Conservation (phyloP, 2,329 filamentous ascomycete species). For the Ophiocordyceps camponoti-leonardi region DNA sequence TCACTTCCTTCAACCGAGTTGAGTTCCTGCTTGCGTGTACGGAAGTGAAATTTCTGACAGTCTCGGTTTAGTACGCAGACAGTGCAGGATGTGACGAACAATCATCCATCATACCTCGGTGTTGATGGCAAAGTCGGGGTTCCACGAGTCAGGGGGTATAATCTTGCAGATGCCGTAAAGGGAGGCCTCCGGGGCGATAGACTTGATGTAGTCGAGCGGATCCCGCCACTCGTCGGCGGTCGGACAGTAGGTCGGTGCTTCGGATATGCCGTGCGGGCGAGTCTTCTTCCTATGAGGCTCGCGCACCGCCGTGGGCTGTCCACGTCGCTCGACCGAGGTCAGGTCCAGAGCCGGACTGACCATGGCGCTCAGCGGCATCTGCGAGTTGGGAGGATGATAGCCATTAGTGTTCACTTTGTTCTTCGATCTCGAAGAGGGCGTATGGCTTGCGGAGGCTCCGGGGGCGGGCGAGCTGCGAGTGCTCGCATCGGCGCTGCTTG, state of each 20-base stretch:
- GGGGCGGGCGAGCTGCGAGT: slow-evolving; percentile 34
- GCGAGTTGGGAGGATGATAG: slow-evolving; percentile 31
- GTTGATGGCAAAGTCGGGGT: slow-evolving; percentile 88
- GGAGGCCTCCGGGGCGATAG: slow-evolving; percentile 70
- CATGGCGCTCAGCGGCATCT: slow-evolving; percentile 37
- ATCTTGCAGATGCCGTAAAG: slow-evolving; percentile 92
- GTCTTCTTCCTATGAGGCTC: slow-evolving; percentile 62
- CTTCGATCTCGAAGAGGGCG: slow-evolving; percentile 28
- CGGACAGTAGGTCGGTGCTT: slow-evolving; percentile 80
- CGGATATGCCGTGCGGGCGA: slow-evolving; percentile 68
- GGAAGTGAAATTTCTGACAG: slow-evolving; percentile 78
- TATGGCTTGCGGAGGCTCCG: slow-evolving; percentile 15
- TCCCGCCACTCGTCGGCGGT: slow-evolving; percentile 91
- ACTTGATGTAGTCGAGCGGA: slow-evolving; percentile 82
- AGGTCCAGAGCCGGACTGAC: slow-evolving; percentile 55
- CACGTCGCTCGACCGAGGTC: slow-evolving; percentile 78
- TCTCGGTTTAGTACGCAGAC: neutral
- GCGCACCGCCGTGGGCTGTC: slow-evolving; percentile 58
- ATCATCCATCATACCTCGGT: slow-evolving; percentile 52
- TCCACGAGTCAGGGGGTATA: slow-evolving; percentile 85
- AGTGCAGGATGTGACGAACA: too few species aligned
- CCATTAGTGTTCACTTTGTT: slow-evolving; percentile 35
- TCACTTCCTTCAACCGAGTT: slow-evolving; percentile 97
- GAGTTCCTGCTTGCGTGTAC: slow-evolving; percentile 86
- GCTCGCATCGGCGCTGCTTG: slow-evolving; percentile 28